Conservation (phyloP, 805 yeast genomes). For the Yarrowia osloensis region DNA sequence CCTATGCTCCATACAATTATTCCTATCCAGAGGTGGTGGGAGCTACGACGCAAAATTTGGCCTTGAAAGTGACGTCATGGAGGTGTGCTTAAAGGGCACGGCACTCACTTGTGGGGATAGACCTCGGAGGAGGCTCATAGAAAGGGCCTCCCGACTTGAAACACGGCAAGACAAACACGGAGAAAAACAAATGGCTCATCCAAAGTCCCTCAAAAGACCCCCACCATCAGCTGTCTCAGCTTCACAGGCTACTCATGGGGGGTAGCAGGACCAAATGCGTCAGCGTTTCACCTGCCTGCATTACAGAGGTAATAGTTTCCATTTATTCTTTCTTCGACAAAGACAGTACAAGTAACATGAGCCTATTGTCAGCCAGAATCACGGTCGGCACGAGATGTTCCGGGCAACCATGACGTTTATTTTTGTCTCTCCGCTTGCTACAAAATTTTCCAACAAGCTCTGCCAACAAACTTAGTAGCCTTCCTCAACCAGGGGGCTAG, state of each 20-base stretch:
- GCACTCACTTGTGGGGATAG: neutral
- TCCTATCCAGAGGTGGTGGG: neutral
- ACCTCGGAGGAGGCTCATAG: neutral
- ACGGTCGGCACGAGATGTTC: neutral
- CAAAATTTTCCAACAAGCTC: constrained; percentile 5
- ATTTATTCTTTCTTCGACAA: neutral
- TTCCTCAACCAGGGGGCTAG: neutral
- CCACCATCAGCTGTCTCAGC: neutral
- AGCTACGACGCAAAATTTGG: neutral
- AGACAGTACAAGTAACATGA: constrained; percentile 6
- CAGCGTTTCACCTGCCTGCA: constrained; percentile 3
- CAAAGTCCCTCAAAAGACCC: neutral
- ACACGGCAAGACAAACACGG: neutral
- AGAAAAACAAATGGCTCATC: neutral
- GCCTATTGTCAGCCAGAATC: neutral
- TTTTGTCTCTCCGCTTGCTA: neutral
- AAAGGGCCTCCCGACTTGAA: neutral
- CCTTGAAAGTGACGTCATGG: neutral
- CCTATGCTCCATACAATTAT: neutral
- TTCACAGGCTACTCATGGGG: neutral
- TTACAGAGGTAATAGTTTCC: neutral
- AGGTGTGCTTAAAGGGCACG: constrained; percentile 4
- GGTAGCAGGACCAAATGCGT: neutral
- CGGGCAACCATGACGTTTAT: neutral
- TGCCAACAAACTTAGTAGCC: neutral